Base-by-base conservation (phyloP, 805 yeast species). In the Torulaspora gathmanii region DNA sequence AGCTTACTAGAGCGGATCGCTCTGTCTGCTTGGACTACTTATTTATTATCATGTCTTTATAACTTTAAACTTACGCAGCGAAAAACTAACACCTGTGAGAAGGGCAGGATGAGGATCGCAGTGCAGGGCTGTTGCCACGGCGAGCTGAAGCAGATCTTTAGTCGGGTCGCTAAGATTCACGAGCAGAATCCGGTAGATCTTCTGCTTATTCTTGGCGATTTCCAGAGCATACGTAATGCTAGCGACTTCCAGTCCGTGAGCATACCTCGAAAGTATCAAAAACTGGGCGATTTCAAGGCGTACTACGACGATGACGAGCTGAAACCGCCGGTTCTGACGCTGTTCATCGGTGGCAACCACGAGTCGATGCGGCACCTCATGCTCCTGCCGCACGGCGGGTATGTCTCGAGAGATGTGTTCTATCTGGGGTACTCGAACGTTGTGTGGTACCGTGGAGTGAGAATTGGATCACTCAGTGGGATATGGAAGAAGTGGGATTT, bases 311-410 rank as follows among this genome's bases (percentile, higher is more conserved):
- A 91, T 1, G 52, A 56, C 15, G 69, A 66, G 37, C 25, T 37
- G 16, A 30, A 35, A n/a, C 44, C 50, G 29, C 96, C 96, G 0
- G 72, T 83, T 1, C 64, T 80, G 26, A 91, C 98, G 0, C 54
- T 93, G 0, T 84, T 91, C 53, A 79, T 93, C 33, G 98, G 99
- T 2, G 99, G 99, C 0, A 93, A 93, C 65, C 99, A 93, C 59
- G 99, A 93, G 60, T 81, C 93, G 3, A 86, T 95, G 46, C 79
- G 82, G 47, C 86, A 85, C 60, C 60, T 93, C 50, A 70, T 76
- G 49, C 88, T 85, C 54, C 66, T 90, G 46, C 78, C 77, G 47
- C 76, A 74, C 61, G 99, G 99, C 10, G 99, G 99, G 0, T 93
- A 91, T 86, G 90, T 86, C 1, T 95, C 95, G 1, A 86, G 88